Evolutionary conservation across 176 grass and related monocot species (phyloP).

Genomic region (Canna indica): DNA sequence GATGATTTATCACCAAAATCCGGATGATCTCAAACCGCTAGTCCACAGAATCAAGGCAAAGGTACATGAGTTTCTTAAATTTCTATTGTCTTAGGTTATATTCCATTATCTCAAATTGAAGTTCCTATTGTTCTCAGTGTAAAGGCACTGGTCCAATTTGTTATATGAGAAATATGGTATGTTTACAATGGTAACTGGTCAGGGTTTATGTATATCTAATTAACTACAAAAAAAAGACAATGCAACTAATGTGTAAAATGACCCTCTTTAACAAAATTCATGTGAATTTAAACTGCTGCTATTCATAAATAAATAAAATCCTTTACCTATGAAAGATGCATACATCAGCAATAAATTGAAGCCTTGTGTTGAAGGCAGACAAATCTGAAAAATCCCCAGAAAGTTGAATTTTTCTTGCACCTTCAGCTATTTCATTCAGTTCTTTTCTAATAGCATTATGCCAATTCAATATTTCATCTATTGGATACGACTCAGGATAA

Average conservation of each 20-base stretch:
- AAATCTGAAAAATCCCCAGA: slow-evolving; percentile 58
- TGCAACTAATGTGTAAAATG: not conserved
- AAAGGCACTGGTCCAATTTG: not conserved
- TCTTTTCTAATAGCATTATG: slow-evolving; percentile 69
- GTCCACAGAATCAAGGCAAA: not conserved
- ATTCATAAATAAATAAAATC: slow-evolving; percentile 9
- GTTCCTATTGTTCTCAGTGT: not conserved
- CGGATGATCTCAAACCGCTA: not conserved
- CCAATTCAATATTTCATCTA: slow-evolving; percentile 94
- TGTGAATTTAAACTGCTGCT: not conserved
- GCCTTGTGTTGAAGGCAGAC: slow-evolving; percentile 48
- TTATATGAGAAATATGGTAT: not conserved
- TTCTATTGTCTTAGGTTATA: not conserved
- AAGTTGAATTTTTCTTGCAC: slow-evolving; percentile 50
- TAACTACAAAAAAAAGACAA: not conserved
- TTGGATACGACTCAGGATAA: slow-evolving; percentile 31
- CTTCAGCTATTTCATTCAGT: slow-evolving; percentile 55
- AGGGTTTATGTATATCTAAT: not conserved
- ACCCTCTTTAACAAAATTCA: not conserved
- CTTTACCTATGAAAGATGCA: slow-evolving; percentile 82
- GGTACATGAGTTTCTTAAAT: not conserved
- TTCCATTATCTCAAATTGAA: not conserved
- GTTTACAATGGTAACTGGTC: not conserved
- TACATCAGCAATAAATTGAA: slow-evolving; percentile 77
- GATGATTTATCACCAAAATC: not conserved